Evolutionary conservation across 2,329 filamentous ascomycete species (phyloP), one percentile per base, ranked within the genome.

Genomic region (Pseudogymnoascus sp.): DNA sequence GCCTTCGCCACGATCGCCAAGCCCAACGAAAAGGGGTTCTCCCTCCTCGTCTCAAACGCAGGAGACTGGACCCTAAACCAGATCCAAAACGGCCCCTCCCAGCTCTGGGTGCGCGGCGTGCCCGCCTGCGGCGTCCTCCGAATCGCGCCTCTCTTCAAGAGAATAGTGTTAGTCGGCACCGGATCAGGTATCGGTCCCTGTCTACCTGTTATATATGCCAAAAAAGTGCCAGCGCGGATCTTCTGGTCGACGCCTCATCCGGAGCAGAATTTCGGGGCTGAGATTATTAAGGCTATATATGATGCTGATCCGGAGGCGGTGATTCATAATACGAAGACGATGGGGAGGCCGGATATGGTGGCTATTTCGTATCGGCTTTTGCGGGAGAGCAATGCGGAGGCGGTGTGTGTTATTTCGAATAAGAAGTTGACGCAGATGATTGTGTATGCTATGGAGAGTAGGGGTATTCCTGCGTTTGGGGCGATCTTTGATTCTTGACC

Each of bases 111-210:
- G 4, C 84, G 87, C 51, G 88, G 89, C 8, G 79, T 87, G 0
- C 86, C 88, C 1, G 81, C 85, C 2, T 85, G 82, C 66, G 88
- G 88, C 43, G 86, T 91, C 36, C 82, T 89, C 70, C 84, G 87
- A 68, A 81, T 89, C 64, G 85, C 88, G 37, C 81, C 83, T 0
- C 79, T 91, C 28, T 91, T 90, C 77, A 79, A 80, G 65, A 82
- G 81, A 21, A 77, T 90, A 65, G 80, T 92, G 31, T 76, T 92
- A 65, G 83, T 91, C 6, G 86, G 85, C 4, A 92, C 89, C 0
- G 89, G 89, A 1, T 90, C 88, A 0, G 89, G 89, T 2, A 90
- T 92, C 65, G 89, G 87, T 0, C 89, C 89, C 0, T 83, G 85
- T 4, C 54, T 63, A 11, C 61, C 69, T 2, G 65, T 71, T 16